Percentiles rank a stretch among this genome's conserved stretches.
Evolutionary conservation across 2,329 filamentous ascomycete species (phyloP).

Genomic region (Periglandula ipomoeae): DNA sequence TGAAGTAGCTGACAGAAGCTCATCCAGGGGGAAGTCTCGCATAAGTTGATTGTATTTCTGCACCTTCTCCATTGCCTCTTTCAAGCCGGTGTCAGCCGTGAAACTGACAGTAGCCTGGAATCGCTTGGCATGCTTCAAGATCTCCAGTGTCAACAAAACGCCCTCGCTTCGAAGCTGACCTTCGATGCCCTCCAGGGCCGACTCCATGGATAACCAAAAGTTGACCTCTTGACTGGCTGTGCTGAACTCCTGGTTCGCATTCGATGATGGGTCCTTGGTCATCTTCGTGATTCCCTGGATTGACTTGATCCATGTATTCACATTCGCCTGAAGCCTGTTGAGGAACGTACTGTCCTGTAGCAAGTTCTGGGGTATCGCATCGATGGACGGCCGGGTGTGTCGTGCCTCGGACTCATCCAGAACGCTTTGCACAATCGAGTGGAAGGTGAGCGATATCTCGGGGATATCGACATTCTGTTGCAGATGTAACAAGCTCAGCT

Average conservation of each 20-base stretch:
- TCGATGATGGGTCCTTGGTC: slow-evolving; percentile 68
- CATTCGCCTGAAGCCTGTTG: slow-evolving; percentile 85
- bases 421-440: slow-evolving; percentile 78
- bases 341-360: slow-evolving; percentile 85
- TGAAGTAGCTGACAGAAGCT: slow-evolving; percentile 85
- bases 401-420: slow-evolving; percentile 66
- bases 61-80: slow-evolving; percentile 91
- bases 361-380: slow-evolving; percentile 66
- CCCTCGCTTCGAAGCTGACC: slow-evolving; percentile 80
- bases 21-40: slow-evolving; percentile 94
- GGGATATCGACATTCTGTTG: slow-evolving; percentile 98
- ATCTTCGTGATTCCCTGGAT: slow-evolving; percentile 96
- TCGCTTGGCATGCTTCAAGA: slow-evolving; percentile 92
- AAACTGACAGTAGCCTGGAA: slow-evolving; percentile 98
- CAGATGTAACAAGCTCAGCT: slow-evolving; percentile 80
- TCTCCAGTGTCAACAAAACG: slow-evolving; percentile 83
- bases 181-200: slow-evolving; percentile 84
- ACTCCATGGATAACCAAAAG: slow-evolving; percentile 98
- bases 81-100: slow-evolving; percentile 86
- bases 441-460: slow-evolving; percentile 76
- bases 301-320: slow-evolving; percentile 98
- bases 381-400: slow-evolving; percentile 61
- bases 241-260: slow-evolving; percentile 41
- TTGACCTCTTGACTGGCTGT: slow-evolving; percentile 97
- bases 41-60: slow-evolving; percentile 99